phyloP scores from a whole-genome alignment of 2,329 filamentous ascomycete genomes.

The Penicillium sp. region DNA sequence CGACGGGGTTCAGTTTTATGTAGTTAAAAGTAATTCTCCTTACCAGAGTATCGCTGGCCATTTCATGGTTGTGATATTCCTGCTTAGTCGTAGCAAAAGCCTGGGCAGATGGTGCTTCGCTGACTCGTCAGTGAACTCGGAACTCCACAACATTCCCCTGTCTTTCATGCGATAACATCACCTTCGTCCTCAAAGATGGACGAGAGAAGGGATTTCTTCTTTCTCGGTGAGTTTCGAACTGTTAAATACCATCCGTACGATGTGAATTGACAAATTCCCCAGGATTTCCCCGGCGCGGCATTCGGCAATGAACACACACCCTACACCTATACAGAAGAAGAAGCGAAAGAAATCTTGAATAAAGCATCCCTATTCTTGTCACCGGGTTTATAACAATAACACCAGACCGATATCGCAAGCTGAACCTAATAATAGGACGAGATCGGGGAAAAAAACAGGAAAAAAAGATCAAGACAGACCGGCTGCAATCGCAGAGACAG shows the following conservation, averaged over 20 bases:
- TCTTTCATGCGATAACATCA: not conserved
- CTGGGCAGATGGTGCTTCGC: not conserved
- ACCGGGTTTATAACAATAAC: not conserved
- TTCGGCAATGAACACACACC: not conserved
- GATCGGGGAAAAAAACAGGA: not conserved
- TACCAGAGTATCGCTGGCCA: not conserved
- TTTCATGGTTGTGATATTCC: not conserved
- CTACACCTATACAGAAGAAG: not conserved
- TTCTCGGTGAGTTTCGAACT: not conserved
- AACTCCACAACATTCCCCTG: not conserved
- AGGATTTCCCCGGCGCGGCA: too few species aligned
- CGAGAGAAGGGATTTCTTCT: not conserved
- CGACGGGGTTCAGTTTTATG: not conserved
- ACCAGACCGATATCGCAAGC: constrained; percentile 2
- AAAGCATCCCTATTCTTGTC: not conserved
- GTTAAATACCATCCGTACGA: not conserved
- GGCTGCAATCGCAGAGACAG: constrained; percentile 16
- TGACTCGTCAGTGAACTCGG: not conserved
- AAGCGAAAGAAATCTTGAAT: not conserved
- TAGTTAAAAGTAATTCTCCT: not conserved
- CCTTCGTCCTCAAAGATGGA: not conserved
- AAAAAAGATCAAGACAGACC: constrained; percentile 11
- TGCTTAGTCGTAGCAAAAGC: not conserved
- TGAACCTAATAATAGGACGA: not conserved
- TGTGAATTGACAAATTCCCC: not conserved